Conservation (phyloP, 768 basidiomycete species). For the Neoboletus subvelutipes region DNA sequence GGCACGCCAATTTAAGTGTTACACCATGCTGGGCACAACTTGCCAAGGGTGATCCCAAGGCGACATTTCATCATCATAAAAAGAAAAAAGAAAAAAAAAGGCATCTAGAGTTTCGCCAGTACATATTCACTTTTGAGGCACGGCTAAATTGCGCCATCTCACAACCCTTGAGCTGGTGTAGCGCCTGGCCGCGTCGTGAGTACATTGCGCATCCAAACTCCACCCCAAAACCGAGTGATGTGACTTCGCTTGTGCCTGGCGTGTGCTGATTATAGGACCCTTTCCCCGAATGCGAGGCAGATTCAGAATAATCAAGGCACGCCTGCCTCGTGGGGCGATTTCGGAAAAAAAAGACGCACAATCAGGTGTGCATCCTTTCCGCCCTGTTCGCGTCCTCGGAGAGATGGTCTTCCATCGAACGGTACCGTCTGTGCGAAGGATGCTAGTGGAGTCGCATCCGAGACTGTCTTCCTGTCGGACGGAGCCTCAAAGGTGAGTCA, state of each 20-base stretch:
- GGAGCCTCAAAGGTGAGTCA: background rate
- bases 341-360: background rate
- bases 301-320: conserved; percentile 2
- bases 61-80: background rate
- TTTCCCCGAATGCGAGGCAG: conserved; percentile 3
- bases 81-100: background rate
- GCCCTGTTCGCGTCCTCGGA: conserved; percentile 14
- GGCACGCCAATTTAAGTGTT: conserved; percentile 26
- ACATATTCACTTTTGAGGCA: background rate
- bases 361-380: background rate
- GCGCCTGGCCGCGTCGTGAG: background rate
- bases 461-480: background rate
- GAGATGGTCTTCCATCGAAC: background rate
- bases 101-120: too few species aligned
- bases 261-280: background rate
- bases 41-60: background rate
- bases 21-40: background rate
- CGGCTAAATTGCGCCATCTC: background rate
- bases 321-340: conserved; percentile 3
- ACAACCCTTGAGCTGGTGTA: background rate
- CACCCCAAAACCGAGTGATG: conserved; percentile 5
- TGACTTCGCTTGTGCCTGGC: conserved; percentile 8
- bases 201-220: conserved; percentile 11
- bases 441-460: background rate
- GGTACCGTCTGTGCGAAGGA: background rate